Percentiles rank a stretch among this genome's conserved stretches.
These are phyloP conservation scores for Epichloe uncinata DNA, from an alignment of 2,329 filamentous ascomycete genomes.

Conservation along the genomic window DNA sequence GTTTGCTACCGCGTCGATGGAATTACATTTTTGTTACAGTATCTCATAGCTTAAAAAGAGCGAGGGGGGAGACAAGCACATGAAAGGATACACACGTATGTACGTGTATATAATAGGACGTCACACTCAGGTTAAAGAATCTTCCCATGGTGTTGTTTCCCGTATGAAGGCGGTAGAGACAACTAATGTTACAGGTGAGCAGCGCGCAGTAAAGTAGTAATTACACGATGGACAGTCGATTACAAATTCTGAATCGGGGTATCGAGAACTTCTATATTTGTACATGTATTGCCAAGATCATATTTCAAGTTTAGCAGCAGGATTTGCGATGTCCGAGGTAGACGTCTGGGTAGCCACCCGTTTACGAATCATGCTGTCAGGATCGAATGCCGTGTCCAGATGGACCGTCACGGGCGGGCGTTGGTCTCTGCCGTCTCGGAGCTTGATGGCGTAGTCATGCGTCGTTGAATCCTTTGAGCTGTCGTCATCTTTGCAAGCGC, in stretches of 20 bases:
- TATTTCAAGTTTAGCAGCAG: neutral
- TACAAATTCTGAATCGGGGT: neutral
- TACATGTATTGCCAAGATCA: neutral
- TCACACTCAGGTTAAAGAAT: no score
- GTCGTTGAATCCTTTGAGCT: neutral
- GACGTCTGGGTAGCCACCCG: neutral
- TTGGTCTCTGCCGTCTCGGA: slow-evolving; percentile 1
- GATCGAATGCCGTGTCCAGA: slow-evolving; percentile 4
- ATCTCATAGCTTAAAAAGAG: no score
- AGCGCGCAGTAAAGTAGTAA: neutral
- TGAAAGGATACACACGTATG: no score
- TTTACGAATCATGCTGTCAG: slow-evolving; percentile 1
- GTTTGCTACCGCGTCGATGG: no score
- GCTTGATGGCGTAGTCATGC: slow-evolving; percentile 5
- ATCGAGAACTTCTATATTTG: neutral
- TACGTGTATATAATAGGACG: no score
- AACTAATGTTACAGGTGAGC: no score
- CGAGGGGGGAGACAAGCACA: no score
- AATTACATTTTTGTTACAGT: no score
- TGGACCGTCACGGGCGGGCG: neutral
- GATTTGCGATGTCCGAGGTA: neutral
- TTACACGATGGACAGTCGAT: neutral
- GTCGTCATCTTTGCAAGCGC: neutral
- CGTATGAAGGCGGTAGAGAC: no score
- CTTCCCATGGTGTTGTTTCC: no score